Conservation (phyloP, 192 early-diverging fungal genomes). For the Umbelopsis sp. region DNA sequence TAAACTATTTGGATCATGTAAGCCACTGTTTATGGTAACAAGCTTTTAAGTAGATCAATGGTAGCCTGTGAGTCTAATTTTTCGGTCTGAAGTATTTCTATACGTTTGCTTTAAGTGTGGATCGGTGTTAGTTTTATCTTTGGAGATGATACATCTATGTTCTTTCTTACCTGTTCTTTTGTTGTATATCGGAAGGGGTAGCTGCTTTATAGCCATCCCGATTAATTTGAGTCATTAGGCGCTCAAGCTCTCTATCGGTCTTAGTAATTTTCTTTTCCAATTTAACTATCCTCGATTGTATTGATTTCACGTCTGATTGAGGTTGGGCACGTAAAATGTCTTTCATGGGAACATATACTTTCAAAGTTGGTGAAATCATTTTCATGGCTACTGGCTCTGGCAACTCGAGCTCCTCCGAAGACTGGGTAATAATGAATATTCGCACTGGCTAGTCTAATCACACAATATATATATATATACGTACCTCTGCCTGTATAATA, state of each 20-base stretch:
- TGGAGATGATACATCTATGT: no score
- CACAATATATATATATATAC: not conserved
- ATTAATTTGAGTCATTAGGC: slow-evolving; percentile 25
- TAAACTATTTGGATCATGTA: no score
- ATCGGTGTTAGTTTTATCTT: no score
- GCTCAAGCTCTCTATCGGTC: slow-evolving; percentile 31
- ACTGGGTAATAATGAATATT: not conserved
- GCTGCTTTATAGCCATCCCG: slow-evolving; percentile 33
- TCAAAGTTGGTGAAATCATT: slow-evolving; percentile 30
- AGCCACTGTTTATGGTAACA: not conserved
- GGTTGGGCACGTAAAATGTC: slow-evolving; percentile 33
- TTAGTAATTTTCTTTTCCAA: slow-evolving; percentile 40
- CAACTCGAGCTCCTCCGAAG: not conserved
- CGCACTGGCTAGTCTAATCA: not conserved
- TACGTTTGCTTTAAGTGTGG: slow-evolving; percentile 8
- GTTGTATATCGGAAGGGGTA: slow-evolving; percentile 33
- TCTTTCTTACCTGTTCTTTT: slow-evolving; percentile 41
- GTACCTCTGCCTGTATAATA: slow-evolving; percentile 34
- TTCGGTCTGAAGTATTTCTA: not conserved
- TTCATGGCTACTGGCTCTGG: slow-evolving; percentile 12
- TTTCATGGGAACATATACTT: slow-evolving; percentile 42
- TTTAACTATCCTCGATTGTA: slow-evolving; percentile 20
- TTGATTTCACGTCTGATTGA: slow-evolving; percentile 16
- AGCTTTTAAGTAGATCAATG: slow-evolving; percentile 18
- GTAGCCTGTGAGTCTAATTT: not conserved